Percentiles rank a stretch among this genome's conserved stretches.
phyloP scores from a whole-genome alignment of 768 basidiomycete genomes.

The Mrakia gelida region DNA sequence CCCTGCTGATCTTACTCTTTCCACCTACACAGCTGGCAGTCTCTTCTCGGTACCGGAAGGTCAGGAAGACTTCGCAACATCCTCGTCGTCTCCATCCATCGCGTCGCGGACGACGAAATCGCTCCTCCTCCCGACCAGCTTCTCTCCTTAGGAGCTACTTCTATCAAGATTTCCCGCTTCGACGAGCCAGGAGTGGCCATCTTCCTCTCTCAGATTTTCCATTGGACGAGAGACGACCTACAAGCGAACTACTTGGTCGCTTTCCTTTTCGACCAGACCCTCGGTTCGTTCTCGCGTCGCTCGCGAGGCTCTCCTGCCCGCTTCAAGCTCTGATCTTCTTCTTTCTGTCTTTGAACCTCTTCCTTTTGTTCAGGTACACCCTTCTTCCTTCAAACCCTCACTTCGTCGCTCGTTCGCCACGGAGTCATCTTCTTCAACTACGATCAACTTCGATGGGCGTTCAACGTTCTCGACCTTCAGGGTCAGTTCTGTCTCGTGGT shows the following conservation, averaged over 20 bases:
- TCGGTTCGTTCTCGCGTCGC: background rate
- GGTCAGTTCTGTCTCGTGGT: background rate
- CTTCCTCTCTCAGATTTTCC: constrained; percentile 12
- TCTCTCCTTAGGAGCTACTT: background rate
- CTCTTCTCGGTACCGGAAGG: background rate
- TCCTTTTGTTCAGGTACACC: background rate
- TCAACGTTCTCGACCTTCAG: constrained; percentile 11
- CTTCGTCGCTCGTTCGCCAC: background rate
- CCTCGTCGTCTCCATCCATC: background rate
- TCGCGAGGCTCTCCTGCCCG: background rate
- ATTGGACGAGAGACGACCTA: background rate
- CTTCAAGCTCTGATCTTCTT: too few relatives aligned
- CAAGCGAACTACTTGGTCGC: background rate
- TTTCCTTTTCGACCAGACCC: background rate
- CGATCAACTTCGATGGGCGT: background rate
- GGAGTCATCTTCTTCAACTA: constrained; percentile 12
- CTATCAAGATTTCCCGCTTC: background rate
- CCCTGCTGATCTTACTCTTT: background rate
- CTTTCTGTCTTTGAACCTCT: background rate
- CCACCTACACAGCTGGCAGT: constrained; percentile 9
- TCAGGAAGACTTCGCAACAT: constrained; percentile 6
- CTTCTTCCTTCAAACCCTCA: background rate
- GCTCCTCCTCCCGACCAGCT: background rate
- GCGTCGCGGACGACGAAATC: constrained; percentile 1
- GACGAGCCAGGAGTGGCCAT: background rate